phyloP scores from a whole-genome alignment of 805 yeast species.

The Candida nonsorbophila region DNA sequence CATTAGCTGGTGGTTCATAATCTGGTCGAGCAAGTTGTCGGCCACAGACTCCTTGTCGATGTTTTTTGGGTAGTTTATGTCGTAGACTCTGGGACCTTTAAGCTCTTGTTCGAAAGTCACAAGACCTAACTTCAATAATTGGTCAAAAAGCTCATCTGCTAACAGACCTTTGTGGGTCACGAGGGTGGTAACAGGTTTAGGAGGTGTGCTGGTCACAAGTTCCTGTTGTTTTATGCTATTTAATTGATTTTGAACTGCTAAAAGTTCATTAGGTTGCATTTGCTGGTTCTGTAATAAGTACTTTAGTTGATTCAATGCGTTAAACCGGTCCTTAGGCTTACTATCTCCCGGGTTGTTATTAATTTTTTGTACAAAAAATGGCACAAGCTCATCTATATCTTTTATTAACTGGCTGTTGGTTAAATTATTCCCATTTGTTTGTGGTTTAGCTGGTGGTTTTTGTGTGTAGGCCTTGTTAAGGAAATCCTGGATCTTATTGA shows the following conservation, averaged over 20 bases:
- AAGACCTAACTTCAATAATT: conserved; percentile 31
- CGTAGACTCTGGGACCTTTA: conserved; percentile 9
- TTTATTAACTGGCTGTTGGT: conserved; percentile 21
- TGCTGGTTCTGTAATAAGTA: conserved; percentile 31
- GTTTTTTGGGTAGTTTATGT: conserved; percentile 10
- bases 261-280: conserved; percentile 29
- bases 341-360: conserved; percentile 32
- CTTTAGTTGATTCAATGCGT: conserved; percentile 41
- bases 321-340: conserved; percentile 38
- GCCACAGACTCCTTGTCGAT: conserved; percentile 3
- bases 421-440: conserved; percentile 7
- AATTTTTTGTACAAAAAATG: conserved; percentile 38
- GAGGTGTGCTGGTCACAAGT: conserved; percentile 2
- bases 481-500: conserved; percentile 70
- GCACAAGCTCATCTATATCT: conserved; percentile 33
- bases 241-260: conserved; percentile 33
- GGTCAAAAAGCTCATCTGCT: conserved; percentile 27
- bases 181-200: conserved; percentile 5
- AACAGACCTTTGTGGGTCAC: conserved; percentile 3
- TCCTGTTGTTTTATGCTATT: conserved; percentile 33
- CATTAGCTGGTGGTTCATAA: conserved; percentile 7
- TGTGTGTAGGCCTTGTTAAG: conserved; percentile 25
- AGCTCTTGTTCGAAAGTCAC: conserved; percentile 35
- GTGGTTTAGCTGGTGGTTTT: conserved; percentile 2
- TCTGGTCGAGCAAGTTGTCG: conserved; percentile 5